A percentile compares a stretch with the other conserved stretches of the same genome.
Evolutionary conservation across 192 early-diverging fungal genomes (phyloP).

Genomic region (Paraglomus brasilianum): DNA sequence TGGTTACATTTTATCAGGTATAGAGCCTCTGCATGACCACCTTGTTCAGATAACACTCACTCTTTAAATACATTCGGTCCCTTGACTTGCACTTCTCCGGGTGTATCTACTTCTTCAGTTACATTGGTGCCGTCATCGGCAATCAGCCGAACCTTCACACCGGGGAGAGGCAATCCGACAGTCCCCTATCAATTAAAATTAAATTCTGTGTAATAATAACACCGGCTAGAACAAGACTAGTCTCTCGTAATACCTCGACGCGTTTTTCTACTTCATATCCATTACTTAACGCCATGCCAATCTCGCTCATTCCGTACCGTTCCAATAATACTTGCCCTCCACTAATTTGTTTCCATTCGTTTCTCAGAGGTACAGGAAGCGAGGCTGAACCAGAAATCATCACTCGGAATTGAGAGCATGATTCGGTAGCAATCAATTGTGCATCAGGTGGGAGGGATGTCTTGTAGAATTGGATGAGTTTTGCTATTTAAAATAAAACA

Average conservation of each 20-base stretch:
- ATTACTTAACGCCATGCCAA: conserved; percentile 85
- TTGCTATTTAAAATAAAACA: conserved; percentile 39
- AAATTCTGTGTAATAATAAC: not conserved
- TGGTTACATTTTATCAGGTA: not conserved
- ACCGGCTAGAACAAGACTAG: not conserved
- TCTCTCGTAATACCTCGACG: conserved; percentile 35
- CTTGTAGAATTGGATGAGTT: conserved; percentile 61
- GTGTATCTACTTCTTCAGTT: conserved; percentile 42
- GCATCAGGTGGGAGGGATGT: conserved; percentile 36
- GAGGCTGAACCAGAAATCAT: conserved; percentile 79
- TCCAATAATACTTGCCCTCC: conserved; percentile 74
- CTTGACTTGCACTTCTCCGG: conserved; percentile 73
- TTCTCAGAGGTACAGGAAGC: conserved; percentile 68
- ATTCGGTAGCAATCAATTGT: conserved; percentile 42
- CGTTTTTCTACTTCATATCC: conserved; percentile 43
- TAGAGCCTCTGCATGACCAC: not conserved
- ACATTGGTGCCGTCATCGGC: conserved; percentile 53
- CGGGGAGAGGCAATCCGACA: conserved; percentile 75
- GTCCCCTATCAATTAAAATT: conserved; percentile 45
- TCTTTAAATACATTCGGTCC: conserved; percentile 76
- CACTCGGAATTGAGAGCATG: conserved; percentile 68
- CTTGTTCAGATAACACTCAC: conserved; percentile 32
- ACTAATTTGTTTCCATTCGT: conserved; percentile 67
- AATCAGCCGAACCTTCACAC: conserved; percentile 60
- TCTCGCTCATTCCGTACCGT: conserved; percentile 88